These are phyloP conservation scores for Cordyceps pruinosa DNA, from an alignment of 2,329 filamentous ascomycete genomes.

Conservation along the genomic window DNA sequence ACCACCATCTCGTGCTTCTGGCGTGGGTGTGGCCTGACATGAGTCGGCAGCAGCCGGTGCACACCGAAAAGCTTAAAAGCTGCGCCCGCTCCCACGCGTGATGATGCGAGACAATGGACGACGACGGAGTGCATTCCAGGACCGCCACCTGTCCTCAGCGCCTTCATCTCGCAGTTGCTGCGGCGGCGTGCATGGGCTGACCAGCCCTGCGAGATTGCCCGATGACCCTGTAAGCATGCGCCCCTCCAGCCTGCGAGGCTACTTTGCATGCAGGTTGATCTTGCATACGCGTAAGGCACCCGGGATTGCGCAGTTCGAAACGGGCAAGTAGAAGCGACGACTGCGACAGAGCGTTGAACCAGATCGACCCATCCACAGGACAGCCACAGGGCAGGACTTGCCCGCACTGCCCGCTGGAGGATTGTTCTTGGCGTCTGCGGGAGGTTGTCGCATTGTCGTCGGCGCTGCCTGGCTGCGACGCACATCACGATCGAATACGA, in stretches of 20 bases:
- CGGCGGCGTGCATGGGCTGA: background rate
- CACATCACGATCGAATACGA: no score
- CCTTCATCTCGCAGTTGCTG: background rate
- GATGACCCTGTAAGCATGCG: background rate
- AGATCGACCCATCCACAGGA: background rate
- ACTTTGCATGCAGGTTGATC: background rate
- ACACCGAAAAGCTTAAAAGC: slow-evolving; percentile 4
- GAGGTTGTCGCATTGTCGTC: background rate
- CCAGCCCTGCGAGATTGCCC: background rate
- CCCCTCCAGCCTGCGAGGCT: background rate
- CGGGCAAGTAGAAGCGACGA: background rate
- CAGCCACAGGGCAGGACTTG: background rate
- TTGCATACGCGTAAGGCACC: background rate
- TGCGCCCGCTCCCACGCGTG: background rate
- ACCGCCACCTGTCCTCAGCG: background rate
- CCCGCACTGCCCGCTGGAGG: no score
- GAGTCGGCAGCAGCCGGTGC: background rate
- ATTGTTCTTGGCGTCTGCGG: background rate
- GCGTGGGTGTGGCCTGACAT: slow-evolving; percentile 7
- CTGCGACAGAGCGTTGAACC: background rate
- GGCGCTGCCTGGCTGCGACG: background rate
- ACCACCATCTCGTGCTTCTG: slow-evolving; percentile 7
- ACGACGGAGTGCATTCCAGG: background rate
- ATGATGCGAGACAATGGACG: no score
- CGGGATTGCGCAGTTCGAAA: background rate